Base-by-base conservation (phyloP, 495 filamentous ascomycete genomes). In the Penicillium turbatum region DNA sequence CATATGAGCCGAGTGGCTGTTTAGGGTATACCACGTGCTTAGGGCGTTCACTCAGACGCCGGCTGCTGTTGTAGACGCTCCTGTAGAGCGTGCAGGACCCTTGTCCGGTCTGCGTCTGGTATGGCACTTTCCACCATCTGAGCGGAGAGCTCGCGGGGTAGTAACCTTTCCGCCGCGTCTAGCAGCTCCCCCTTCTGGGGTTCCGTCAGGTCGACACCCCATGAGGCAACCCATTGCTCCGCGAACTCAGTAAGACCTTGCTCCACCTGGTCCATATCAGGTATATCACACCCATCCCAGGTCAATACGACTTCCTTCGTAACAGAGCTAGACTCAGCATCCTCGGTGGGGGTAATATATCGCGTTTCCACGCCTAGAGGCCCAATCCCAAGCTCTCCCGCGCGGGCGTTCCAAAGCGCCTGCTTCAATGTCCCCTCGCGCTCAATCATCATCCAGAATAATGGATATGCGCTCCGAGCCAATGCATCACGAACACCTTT, bases 401-500 rank as follows among this genome's bases (percentile, higher is more conserved):
- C 87, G 45, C 69, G 73, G 45, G 64, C 56, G 63, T 76, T 78
- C 73, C 71, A 76, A 51, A 74, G 54, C 29, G 62, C 71, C 66
- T 76, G 73, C 39, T 56, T 61, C 47, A 74, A 21, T 26, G 47
- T 54, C 11, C 72, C 74, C 43, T 71, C 69, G 51, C 67, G 60
- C 62, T 69, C 71, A 53, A 78, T 62, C 70, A 72, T 72, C 59
- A 79, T 71, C 76, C 77, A 81, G 15, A 79, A 82, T 62, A 93
- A 76, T 12, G 89, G 87, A 72, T 77, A 82, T 27, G 73, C 56
- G 55, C 84, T 89, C 53, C 81, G 69, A 34, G 76, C 81, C 60
- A 96, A 57, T 30, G 88, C 82, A 19, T 89, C 83, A 53, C 82
- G 64, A 11, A 86, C 81, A 0, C 83, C 84, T 51, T 69, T 76